Conservation (phyloP, 2,329 filamentous ascomycete genomes). For the Cadophora luteo-olivacea region DNA sequence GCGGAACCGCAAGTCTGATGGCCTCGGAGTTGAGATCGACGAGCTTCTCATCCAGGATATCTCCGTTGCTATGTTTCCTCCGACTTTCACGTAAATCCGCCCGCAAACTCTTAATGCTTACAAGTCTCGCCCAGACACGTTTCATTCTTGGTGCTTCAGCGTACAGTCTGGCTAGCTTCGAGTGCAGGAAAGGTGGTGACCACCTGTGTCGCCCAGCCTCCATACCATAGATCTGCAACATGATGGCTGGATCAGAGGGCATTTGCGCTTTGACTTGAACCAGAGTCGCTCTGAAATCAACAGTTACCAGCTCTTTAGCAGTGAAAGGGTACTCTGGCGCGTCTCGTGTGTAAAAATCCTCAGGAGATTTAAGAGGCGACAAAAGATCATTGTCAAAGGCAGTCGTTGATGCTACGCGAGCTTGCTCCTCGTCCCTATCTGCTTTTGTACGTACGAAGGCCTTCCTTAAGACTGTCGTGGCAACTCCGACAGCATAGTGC, state of each 20-base stretch:
- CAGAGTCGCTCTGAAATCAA: slow-evolving; percentile 82
- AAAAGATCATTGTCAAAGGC: slow-evolving; percentile 34
- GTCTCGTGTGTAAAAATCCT: slow-evolving; percentile 35
- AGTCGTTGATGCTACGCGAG: slow-evolving; percentile 37
- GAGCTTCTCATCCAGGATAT: slow-evolving; percentile 74
- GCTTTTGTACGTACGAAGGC: slow-evolving; percentile 66
- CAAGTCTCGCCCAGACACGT: slow-evolving; percentile 82
- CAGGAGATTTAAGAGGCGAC: slow-evolving; percentile 40
- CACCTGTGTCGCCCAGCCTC: slow-evolving; percentile 87
- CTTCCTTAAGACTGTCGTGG: slow-evolving; percentile 74
- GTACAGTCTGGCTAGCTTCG: slow-evolving; percentile 83
- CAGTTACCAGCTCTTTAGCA: slow-evolving; percentile 70
- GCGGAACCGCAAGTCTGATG: slow-evolving; percentile 85
- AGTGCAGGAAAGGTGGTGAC: slow-evolving; percentile 80
- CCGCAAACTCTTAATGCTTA: slow-evolving; percentile 82
- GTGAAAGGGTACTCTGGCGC: slow-evolving; percentile 39
- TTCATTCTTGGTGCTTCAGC: slow-evolving; percentile 85
- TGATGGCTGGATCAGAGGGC: slow-evolving; percentile 87
- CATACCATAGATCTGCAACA: slow-evolving; percentile 86
- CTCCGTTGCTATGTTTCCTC: slow-evolving; percentile 66
- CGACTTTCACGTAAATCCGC: slow-evolving; percentile 81
- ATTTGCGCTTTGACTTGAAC: slow-evolving; percentile 89
- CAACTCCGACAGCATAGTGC: slow-evolving; percentile 88
- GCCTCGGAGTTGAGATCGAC: slow-evolving; percentile 87
- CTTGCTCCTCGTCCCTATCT: slow-evolving; percentile 52